A percentile compares a stretch with the other conserved stretches of the same genome.
phyloP scores from a whole-genome alignment of 257 asterid genomes.

The Fraxinus excelsior region DNA sequence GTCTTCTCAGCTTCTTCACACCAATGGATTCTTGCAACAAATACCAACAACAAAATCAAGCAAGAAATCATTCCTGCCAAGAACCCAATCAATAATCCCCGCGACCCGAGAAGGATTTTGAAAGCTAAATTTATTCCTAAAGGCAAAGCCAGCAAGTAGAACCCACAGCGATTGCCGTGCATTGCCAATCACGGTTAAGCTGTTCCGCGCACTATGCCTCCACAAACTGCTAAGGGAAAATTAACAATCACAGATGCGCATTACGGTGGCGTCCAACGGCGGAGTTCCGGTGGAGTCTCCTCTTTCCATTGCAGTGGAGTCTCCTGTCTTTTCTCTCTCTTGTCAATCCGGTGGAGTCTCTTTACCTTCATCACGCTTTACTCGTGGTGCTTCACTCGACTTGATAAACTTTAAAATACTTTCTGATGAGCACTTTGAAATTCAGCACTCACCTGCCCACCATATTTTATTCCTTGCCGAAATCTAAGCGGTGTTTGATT shows the following conservation, averaged over 20 bases:
- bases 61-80: conserved; percentile 64
- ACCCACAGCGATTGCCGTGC: conserved; percentile 70
- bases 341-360: too few species aligned
- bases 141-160: conserved; percentile 71
- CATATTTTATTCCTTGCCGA: too few species aligned
- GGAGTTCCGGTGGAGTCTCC: too few species aligned
- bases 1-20: conserved; percentile 62
- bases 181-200: conserved; percentile 73
- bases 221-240: conserved; percentile 76
- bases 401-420: too few species aligned
- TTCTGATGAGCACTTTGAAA: too few species aligned
- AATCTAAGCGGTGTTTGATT: too few species aligned
- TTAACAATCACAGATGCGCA: conserved; percentile 29
- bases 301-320: too few species aligned
- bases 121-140: conserved; percentile 59
- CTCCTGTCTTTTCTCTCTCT: too few species aligned
- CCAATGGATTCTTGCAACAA: conserved; percentile 67
- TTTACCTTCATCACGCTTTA: too few species aligned
- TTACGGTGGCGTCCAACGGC: too few species aligned
- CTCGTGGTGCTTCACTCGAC: too few species aligned
- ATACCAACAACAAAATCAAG: conserved; percentile 51
- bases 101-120: conserved; percentile 54
- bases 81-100: conserved; percentile 69
- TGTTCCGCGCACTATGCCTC: conserved; percentile 85
- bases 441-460: too few species aligned